A percentile compares a stretch with the other conserved stretches of the same genome.
Conservation (phyloP, 106 monocot genomes). For the Platanthera zijinensis region DNA sequence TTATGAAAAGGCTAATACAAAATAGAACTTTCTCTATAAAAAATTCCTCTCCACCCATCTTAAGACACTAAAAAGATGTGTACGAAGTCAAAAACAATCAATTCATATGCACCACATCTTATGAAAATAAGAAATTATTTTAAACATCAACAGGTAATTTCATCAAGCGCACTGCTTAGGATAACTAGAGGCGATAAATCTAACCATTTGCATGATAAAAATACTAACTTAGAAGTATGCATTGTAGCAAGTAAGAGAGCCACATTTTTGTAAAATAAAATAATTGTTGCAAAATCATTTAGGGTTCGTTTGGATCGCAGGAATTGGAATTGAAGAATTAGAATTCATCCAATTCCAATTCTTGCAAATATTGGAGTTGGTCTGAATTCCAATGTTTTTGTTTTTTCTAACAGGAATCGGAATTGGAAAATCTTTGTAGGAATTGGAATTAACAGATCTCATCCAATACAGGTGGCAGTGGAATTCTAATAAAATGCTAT, state of each 20-base stretch:
- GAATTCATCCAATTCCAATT: too few relatives aligned
- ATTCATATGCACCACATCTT: neutral
- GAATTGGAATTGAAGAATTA: too few relatives aligned
- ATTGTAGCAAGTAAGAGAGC: neutral
- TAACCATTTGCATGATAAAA: neutral
- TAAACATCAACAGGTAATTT: neutral
- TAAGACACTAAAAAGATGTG: neutral
- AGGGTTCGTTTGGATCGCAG: neutral
- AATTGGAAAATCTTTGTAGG: too few relatives aligned
- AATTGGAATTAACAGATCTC: too few relatives aligned
- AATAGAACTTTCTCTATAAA: neutral
- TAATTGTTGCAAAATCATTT: neutral
- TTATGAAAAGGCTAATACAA: neutral
- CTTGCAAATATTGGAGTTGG: too few relatives aligned
- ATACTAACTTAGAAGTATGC: neutral
- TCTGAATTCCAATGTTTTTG: too few relatives aligned
- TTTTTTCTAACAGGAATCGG: too few relatives aligned
- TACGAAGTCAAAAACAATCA: neutral
- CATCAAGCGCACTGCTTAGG: neutral
- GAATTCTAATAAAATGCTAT: too few relatives aligned
- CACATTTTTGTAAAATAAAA: neutral
- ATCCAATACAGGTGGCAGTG: too few relatives aligned
- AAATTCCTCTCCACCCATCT: neutral
- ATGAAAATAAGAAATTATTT: neutral
- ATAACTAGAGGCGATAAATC: neutral